Conservation (phyloP, 1,284 basidiomycete genomes). For the Moesziomyces antarcticus region DNA sequence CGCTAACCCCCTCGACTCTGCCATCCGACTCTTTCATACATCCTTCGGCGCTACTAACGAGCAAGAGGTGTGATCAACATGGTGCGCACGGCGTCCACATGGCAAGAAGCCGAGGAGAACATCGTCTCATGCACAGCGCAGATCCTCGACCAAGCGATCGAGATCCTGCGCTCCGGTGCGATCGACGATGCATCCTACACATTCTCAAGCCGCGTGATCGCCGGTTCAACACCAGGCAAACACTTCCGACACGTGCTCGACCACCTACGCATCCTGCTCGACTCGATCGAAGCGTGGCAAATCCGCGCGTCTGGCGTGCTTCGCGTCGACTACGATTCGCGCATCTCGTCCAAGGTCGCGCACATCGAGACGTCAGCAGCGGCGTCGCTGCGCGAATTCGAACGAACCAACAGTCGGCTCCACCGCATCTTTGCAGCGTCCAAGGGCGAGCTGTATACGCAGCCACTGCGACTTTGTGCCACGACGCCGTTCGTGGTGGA, state of each 20-base stretch:
- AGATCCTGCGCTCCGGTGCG: constrained; percentile 33
- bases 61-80: neutral
- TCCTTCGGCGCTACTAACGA: no score
- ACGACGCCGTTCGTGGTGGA: constrained; percentile 57
- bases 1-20: no score
- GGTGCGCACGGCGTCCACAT: constrained; percentile 16
- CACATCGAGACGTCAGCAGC: constrained; percentile 45
- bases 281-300: constrained; percentile 45
- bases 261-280: constrained; percentile 53
- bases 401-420: constrained; percentile 30
- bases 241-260: constrained; percentile 60
- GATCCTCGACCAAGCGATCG: constrained; percentile 55
- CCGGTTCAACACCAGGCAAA: constrained; percentile 54
- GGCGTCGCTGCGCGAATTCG: constrained; percentile 46
- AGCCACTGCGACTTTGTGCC: constrained; percentile 45
- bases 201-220: constrained; percentile 42
- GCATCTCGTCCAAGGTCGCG: constrained; percentile 31
- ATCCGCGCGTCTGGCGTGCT: constrained; percentile 1
- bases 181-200: constrained; percentile 40
- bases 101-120: constrained; percentile 46
- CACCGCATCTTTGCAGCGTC: constrained; percentile 31
- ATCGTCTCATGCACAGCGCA: constrained; percentile 52
- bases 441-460: constrained; percentile 29
- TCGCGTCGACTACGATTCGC: constrained; percentile 56
- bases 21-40: no score